phyloP scores from a whole-genome alignment of 83 land plant genomes.

The Thuja plicata region DNA sequence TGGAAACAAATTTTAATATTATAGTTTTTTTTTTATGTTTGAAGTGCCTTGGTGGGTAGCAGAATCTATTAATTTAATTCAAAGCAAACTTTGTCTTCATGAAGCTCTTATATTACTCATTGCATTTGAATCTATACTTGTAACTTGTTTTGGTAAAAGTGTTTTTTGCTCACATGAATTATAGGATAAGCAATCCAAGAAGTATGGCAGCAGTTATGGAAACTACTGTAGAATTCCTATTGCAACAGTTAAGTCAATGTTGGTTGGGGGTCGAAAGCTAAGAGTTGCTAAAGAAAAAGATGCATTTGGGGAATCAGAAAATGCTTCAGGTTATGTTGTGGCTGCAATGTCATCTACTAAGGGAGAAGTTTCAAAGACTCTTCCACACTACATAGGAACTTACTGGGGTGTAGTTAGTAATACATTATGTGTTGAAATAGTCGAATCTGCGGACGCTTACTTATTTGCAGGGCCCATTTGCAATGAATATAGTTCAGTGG shows the following conservation, averaged over 20 bases:
- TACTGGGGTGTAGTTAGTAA: conserved; percentile 75
- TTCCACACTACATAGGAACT: no score
- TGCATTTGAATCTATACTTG: no score
- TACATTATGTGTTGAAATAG: conserved; percentile 50
- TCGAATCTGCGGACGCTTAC: conserved; percentile 70
- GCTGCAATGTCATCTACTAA: conserved; percentile 78
- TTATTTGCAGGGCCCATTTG: conserved; percentile 70
- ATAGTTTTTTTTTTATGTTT: no score
- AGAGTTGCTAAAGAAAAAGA: conserved; percentile 38
- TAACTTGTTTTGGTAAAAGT: background rate
- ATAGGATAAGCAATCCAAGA: conserved; percentile 38
- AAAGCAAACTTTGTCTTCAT: background rate
- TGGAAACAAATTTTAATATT: no score
- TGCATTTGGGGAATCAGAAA: conserved; percentile 47
- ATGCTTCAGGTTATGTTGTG: conserved; percentile 50
- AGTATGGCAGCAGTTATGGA: conserved; percentile 57
- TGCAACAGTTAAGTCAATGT: conserved; percentile 58
- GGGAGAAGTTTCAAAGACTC: conserved; percentile 49
- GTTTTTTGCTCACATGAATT: background rate
- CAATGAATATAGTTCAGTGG: conserved; percentile 76
- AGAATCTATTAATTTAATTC: background rate
- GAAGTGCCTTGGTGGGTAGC: background rate
- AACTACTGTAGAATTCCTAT: conserved; percentile 39
- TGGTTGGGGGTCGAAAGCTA: conserved; percentile 57
- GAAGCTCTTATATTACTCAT: background rate